Base-by-base conservation (phyloP, 768 basidiomycete species). In the Neoboletus brunneissimus region DNA sequence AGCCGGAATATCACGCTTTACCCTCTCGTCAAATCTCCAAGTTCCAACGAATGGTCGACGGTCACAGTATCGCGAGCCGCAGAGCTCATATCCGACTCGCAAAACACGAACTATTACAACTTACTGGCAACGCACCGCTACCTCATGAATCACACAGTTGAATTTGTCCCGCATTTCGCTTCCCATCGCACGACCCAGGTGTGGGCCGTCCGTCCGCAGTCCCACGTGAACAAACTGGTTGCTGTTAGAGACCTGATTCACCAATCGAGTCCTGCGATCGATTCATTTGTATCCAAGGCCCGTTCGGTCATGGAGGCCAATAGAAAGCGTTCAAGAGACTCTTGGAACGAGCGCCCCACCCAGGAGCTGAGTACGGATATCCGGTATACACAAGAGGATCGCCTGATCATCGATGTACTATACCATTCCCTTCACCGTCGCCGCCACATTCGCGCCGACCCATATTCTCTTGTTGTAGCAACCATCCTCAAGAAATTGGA, bases 131-230 rank as follows among this genome's bases (percentile, higher is more conserved):
- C 84, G 0, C 90, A 94, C 71, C 82, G 82, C 56, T 79, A 80
- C 60, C 73, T 94, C 60, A 83, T 91, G 79, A 68, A 74, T 8
- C 65, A 79, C 20, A 64, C 81, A 2, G 44, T 74, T 10, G 72
- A 81, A 35, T 95, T 86, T 61, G 67, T 85, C 18, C 79, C 84
- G 4, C 71, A 79, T 22, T 64, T 72, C 12, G 61, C 71, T 43
- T 63, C 70, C 25, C 87, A 87, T 65, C 69, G 80, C 25, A 58
- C 70, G 22, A 71, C 72, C 4, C 83, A 84, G 55, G 71, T 60
- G 1, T 88, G 92, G 71, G 62, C 75, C 42, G 81, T 94, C 31
- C 84, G 91, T 2, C 88, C 91, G 0, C 67, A 71, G 46, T 69
- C 74, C 4, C 80, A 90, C 35, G 73, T 89, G 3, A 64, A 79